Conservation (phyloP, 148 eudicot species). For the Pharnaceum exiguum region DNA sequence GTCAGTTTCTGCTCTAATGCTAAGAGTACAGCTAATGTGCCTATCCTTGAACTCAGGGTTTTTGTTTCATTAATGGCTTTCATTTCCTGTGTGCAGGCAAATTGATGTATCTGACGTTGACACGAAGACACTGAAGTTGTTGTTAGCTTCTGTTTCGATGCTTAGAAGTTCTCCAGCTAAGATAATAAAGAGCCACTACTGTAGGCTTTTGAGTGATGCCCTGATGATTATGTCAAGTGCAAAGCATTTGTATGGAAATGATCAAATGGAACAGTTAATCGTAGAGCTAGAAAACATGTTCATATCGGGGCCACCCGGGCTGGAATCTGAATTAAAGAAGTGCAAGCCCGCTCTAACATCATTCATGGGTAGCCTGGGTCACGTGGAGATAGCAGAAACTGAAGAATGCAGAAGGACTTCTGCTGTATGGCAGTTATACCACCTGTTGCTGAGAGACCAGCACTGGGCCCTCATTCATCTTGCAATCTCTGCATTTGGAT, state of each 20-base stretch:
- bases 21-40: no score
- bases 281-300: slow-evolving; percentile 65
- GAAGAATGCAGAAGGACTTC: slow-evolving; percentile 42
- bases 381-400: slow-evolving; percentile 48
- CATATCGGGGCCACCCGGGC: slow-evolving; percentile 33
- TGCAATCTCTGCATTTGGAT: slow-evolving; percentile 66
- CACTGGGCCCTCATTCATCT: slow-evolving; percentile 90
- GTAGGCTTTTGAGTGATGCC: slow-evolving; percentile 58
- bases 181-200: slow-evolving; percentile 34
- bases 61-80: background rate
- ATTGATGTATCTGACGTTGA: slow-evolving; percentile 45
- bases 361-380: slow-evolving; percentile 77
- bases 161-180: slow-evolving; percentile 37
- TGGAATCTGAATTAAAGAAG: slow-evolving; percentile 36
- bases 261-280: slow-evolving; percentile 66
- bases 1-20: no score
- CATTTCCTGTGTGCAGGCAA: slow-evolving; percentile 42
- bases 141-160: slow-evolving; percentile 40
- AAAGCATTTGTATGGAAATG: slow-evolving; percentile 53
- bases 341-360: slow-evolving; percentile 76
- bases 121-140: slow-evolving; percentile 52
- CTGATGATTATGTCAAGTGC: slow-evolving; percentile 50
- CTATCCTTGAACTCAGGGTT: background rate
- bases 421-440: slow-evolving; percentile 64
- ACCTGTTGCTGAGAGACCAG: slow-evolving; percentile 71